phyloP scores from a whole-genome alignment of 2,329 filamentous ascomycete species.

The Metarhizium humberi region DNA sequence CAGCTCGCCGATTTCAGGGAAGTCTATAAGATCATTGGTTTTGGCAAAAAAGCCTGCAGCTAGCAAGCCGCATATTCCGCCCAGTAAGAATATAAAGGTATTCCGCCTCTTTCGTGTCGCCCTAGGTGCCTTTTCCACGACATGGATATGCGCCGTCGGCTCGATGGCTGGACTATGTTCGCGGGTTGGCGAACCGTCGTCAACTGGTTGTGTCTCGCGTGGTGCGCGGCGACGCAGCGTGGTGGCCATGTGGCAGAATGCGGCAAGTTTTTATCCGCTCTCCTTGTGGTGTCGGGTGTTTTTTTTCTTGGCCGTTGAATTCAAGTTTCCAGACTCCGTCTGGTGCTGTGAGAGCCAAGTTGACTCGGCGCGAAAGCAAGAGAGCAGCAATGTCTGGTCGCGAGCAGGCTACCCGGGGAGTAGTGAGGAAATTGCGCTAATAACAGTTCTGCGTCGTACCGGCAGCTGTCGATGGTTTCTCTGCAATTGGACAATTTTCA shows the following conservation, averaged over 20 bases:
- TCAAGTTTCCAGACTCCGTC: background rate
- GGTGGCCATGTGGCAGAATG: slow-evolving; percentile 17
- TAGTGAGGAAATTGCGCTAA: background rate
- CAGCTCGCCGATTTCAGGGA: slow-evolving; percentile 60
- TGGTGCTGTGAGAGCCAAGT: background rate
- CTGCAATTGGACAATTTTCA: background rate
- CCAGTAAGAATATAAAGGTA: slow-evolving; percentile 77
- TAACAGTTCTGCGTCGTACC: background rate
- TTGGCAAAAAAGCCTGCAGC: slow-evolving; percentile 83
- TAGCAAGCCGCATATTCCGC: slow-evolving; percentile 84
- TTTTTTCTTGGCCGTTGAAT: background rate
- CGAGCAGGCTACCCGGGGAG: too few relatives aligned
- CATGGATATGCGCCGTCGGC: slow-evolving; percentile 27
- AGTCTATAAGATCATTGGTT: slow-evolving; percentile 79
- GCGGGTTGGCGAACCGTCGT: slow-evolving; percentile 14
- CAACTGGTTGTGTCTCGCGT: slow-evolving; percentile 12
- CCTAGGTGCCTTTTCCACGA: slow-evolving; percentile 35
- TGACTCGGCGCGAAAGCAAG: background rate
- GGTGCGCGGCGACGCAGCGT: slow-evolving; percentile 23
- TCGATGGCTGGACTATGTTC: slow-evolving; percentile 19
- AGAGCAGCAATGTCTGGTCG: background rate
- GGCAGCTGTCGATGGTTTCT: background rate
- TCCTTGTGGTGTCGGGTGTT: background rate
- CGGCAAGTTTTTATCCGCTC: background rate
- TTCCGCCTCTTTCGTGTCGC: slow-evolving; percentile 59